Evolutionary conservation across 2,329 filamentous ascomycete species (phyloP).

Genomic region (Alternaria sp.): DNA sequence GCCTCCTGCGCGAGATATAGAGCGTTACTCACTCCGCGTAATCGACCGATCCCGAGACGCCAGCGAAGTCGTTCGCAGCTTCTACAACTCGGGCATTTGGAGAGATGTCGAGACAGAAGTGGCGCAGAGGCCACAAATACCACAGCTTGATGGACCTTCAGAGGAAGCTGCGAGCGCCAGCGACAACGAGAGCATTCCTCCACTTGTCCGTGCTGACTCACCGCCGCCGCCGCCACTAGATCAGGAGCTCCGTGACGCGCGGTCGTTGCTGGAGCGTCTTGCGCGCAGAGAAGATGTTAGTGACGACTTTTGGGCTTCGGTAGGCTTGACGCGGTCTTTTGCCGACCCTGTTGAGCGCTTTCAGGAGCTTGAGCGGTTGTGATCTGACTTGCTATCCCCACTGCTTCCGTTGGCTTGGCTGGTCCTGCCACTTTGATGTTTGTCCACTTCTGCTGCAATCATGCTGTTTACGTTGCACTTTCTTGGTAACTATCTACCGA

Average conservation of each 20-base stretch:
- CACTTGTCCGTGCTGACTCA: slow-evolving; percentile 14
- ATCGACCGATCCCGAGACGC: slow-evolving; percentile 39
- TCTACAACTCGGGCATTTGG: slow-evolving; percentile 27
- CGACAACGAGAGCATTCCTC: slow-evolving; percentile 28
- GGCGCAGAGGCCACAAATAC: slow-evolving; percentile 14
- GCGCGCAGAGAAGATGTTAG: slow-evolving; percentile 77
- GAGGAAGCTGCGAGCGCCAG: slow-evolving; percentile 28
- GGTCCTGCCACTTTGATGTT: slow-evolving; percentile 8
- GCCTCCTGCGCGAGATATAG: slow-evolving; percentile 38
- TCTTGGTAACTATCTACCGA: not conserved
- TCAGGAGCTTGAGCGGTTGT: slow-evolving; percentile 43
- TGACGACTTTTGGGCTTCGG: slow-evolving; percentile 77
- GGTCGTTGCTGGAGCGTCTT: slow-evolving; percentile 74
- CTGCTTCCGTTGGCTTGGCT: slow-evolving; percentile 1
- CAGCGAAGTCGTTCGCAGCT: slow-evolving; percentile 39
- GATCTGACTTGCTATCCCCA: slow-evolving; percentile 4
- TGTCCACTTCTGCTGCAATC: not conserved
- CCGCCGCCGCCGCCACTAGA: slow-evolving; percentile 33
- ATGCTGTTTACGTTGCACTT: not conserved
- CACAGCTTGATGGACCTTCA: slow-evolving; percentile 27
- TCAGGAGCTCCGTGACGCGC: slow-evolving; percentile 68
- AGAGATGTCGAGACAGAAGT: slow-evolving; percentile 11
- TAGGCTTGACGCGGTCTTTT: slow-evolving; percentile 51
- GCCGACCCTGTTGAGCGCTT: slow-evolving; percentile 47
- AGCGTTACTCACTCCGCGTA: slow-evolving; percentile 40